These are phyloP conservation scores for Nidula microcarpa DNA, from an alignment of 768 basidiomycete species.

Conservation along the genomic window DNA sequence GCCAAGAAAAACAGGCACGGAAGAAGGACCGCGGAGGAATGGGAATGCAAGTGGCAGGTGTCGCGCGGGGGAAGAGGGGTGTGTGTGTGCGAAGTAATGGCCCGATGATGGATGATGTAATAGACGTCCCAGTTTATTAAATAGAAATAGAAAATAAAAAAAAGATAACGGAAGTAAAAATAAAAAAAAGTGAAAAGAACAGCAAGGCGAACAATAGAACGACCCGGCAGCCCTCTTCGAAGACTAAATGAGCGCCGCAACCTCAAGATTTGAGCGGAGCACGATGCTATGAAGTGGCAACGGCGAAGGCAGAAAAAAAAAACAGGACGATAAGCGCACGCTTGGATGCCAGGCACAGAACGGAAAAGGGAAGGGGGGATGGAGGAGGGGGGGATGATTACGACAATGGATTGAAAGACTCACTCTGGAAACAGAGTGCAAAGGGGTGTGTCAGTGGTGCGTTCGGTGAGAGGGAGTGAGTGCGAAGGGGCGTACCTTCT, in stretches of 20 bases:
- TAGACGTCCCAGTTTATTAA: neutral
- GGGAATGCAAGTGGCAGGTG: constrained; percentile 5
- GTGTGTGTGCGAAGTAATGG: neutral
- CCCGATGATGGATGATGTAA: neutral
- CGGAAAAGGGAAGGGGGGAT: constrained; percentile 15
- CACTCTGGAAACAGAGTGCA: constrained; percentile 47
- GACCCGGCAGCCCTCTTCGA: too few species aligned
- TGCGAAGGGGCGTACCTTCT: constrained; percentile 62
- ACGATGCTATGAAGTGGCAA: constrained; percentile 49
- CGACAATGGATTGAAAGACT: constrained; percentile 37
- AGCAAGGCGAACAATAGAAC: too few species aligned
- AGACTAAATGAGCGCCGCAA: constrained; percentile 60
- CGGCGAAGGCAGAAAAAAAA: constrained; percentile 15
- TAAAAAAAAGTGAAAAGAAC: neutral
- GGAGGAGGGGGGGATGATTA: constrained; percentile 14
- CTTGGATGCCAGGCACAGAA: constrained; percentile 13
- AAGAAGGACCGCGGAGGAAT: constrained; percentile 8
- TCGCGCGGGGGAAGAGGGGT: neutral
- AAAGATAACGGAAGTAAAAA: constrained; percentile 4
- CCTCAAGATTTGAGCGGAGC: constrained; percentile 62
- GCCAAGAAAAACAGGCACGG: neutral
- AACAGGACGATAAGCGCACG: constrained; percentile 22
- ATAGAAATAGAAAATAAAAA: constrained; percentile 2
- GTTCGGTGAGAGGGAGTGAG: neutral
- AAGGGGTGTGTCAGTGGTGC: constrained; percentile 8